Base-by-base conservation (phyloP, 345 rosid species). In the Lumnitzera racemosa region DNA sequence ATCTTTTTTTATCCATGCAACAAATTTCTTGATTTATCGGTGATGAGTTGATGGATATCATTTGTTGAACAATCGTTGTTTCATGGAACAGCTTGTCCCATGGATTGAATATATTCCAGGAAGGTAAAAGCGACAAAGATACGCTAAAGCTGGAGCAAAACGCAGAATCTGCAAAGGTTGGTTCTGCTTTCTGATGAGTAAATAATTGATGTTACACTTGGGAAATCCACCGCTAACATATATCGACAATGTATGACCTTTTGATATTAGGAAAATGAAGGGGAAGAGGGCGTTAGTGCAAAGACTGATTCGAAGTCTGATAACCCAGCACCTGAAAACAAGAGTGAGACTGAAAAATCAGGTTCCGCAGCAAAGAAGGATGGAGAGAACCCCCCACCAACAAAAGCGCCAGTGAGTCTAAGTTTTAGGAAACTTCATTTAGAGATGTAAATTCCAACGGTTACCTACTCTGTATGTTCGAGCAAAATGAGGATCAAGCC, bases 101-200 rank as follows among this genome's bases (percentile, higher is more conserved):
- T 70, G 99, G 97, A 72, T 65, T 95, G 64, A 82, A 81, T 56
- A 78, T 95, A 72, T 88, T 95, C 81, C 92, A 90, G 78, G 96
- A 88, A 67, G 95, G 91, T 3, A 80, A 78, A 84, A 72, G 67
- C 61, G 83, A 78, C 46, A 81, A 81, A 53, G 91, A 80, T 65
- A 80, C 82, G 50, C 56, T 87, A 53, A 92, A 87, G 72, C 72
- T 88, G 65, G 97, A 89, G 76, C 74, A 81, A 64, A 94, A 82
- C 73, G 84, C 82, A 43, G 97, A 82, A 53, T 70, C 81, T 59
- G 59, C 76, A 67, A 84, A 94, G 96, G 97, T 94, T 59, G 29
- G 70, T 55, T 53, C 47, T 15, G 12, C 12, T 43, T 24, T 54
- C 43, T 36, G 11, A 36, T 5, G 43, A 36, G 43, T 36, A 36